These are phyloP conservation scores for Warburgia ugandensis DNA, from an alignment of 164 flowering plant species.

Conservation along the genomic window DNA sequence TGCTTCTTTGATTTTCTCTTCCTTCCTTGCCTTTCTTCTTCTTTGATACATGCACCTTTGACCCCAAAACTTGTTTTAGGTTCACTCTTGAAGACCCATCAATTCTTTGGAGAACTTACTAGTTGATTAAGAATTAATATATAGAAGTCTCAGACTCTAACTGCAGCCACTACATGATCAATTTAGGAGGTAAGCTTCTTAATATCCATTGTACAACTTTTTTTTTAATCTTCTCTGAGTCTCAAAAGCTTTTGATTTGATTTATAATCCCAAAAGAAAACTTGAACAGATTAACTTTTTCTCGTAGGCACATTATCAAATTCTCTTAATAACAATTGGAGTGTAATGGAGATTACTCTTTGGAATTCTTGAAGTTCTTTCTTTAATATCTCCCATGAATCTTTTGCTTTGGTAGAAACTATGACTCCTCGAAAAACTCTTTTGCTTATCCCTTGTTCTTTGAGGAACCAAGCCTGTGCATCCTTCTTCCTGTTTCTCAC, in stretches of 20 bases:
- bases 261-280: slow-evolving; percentile 10
- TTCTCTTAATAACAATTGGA: slow-evolving; percentile 13
- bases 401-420: slow-evolving; percentile 2
- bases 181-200: slow-evolving; percentile 9
- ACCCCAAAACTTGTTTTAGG: too few relatives aligned
- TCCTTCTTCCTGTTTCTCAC: slow-evolving; percentile 9
- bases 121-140: slow-evolving; percentile 4
- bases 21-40: too few relatives aligned
- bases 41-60: too few relatives aligned
- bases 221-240: slow-evolving; percentile 1
- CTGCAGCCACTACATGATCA: slow-evolving; percentile 9
- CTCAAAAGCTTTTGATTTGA: slow-evolving; percentile 12
- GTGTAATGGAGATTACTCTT: slow-evolving; percentile 14
- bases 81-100: too few relatives aligned
- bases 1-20: too few relatives aligned
- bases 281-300: slow-evolving; percentile 9
- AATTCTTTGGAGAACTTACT: slow-evolving; percentile 2
- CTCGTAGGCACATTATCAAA: slow-evolving; percentile 13
- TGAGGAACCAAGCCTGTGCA: slow-evolving; percentile 7
- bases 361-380: slow-evolving; percentile 5
- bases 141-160: slow-evolving; percentile 12
- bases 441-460: slow-evolving; percentile 16
- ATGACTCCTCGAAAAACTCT: slow-evolving; percentile 4
- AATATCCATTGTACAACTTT: slow-evolving; percentile 10
- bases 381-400: slow-evolving; percentile 9